Percentiles rank a stretch among this genome's conserved stretches.
These are phyloP conservation scores for Astrocystis sublimbata DNA, from an alignment of 495 filamentous ascomycete species.

Conservation along the genomic window DNA sequence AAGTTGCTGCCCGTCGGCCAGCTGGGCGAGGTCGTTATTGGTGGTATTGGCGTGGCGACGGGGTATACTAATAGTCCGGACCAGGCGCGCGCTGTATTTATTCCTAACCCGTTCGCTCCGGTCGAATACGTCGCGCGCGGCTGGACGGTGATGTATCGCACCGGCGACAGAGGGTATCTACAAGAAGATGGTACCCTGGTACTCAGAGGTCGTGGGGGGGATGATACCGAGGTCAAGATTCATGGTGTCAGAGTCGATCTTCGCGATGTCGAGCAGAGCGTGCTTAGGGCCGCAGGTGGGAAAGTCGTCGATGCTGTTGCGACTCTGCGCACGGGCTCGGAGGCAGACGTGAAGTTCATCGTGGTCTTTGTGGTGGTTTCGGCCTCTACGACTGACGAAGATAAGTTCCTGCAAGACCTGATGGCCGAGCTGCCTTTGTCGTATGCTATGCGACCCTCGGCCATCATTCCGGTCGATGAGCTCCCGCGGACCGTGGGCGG, in stretches of 20 bases:
- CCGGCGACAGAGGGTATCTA: slow-evolving; percentile 39
- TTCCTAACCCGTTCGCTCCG: slow-evolving; percentile 27
- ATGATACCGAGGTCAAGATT: slow-evolving; percentile 43
- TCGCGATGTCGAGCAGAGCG: slow-evolving; percentile 37
- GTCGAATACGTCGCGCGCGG: slow-evolving; percentile 24
- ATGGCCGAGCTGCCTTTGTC: not conserved
- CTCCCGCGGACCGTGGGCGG: not conserved
- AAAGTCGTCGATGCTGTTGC: not conserved
- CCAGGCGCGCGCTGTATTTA: slow-evolving; percentile 27
- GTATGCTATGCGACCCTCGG: not conserved
- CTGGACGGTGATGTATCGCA: slow-evolving; percentile 37
- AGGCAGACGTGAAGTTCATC: not conserved
- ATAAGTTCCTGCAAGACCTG: no score
- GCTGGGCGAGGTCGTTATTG: slow-evolving; percentile 25
- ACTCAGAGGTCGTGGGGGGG: slow-evolving; percentile 36
- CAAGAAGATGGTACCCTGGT: slow-evolving; percentile 33
- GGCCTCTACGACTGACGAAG: not conserved
- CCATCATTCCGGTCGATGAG: not conserved
- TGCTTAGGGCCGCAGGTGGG: slow-evolving; percentile 17
- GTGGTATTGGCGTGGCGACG: slow-evolving; percentile 20
- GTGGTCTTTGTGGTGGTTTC: slow-evolving; percentile 1
- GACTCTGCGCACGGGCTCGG: not conserved
- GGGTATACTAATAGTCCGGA: slow-evolving; percentile 27
- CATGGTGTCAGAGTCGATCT: slow-evolving; percentile 42
- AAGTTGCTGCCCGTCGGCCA: slow-evolving; percentile 35